Percentiles rank a stretch among this genome's conserved stretches.
These are phyloP conservation scores for Aspergillus fischeri DNA, from an alignment of 2,329 filamentous ascomycete species.

Conservation along the genomic window DNA sequence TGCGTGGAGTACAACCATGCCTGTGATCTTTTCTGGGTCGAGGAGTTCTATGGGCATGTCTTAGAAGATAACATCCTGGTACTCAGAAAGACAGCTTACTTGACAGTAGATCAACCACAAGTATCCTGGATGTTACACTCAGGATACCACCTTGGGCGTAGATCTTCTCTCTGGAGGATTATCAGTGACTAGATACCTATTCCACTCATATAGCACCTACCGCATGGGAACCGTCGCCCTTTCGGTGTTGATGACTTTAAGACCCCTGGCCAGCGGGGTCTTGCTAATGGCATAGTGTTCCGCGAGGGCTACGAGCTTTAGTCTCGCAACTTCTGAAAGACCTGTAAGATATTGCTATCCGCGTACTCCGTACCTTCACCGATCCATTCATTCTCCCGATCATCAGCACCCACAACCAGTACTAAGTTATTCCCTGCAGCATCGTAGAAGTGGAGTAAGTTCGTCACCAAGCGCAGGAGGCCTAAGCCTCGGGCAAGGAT, in stretches of 20 bases:
- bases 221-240: slow-evolving; percentile 75
- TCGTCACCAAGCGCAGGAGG: slow-evolving; percentile 87
- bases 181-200: slow-evolving; percentile 15
- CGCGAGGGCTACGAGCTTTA: slow-evolving; percentile 60
- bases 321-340: neutral
- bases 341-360: neutral
- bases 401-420: slow-evolving; percentile 81
- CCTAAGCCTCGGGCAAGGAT: slow-evolving; percentile 88
- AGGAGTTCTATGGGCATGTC: slow-evolving; percentile 51
- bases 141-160: slow-evolving; percentile 87
- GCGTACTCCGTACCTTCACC: slow-evolving; percentile 58
- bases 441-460: slow-evolving; percentile 94
- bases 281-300: slow-evolving; percentile 92
- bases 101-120: slow-evolving; percentile 92
- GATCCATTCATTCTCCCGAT: slow-evolving; percentile 94
- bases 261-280: slow-evolving; percentile 73
- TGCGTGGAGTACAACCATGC: slow-evolving; percentile 80
- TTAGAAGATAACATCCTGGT: slow-evolving; percentile 9
- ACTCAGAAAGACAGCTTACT: slow-evolving; percentile 28
- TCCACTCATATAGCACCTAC: slow-evolving; percentile 25
- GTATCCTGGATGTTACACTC: slow-evolving; percentile 90
- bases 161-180: slow-evolving; percentile 68
- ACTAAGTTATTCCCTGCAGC: slow-evolving; percentile 91
- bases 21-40: slow-evolving; percentile 78
- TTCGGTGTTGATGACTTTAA: slow-evolving; percentile 93